Base-by-base conservation (phyloP, 108 stramenopile genomes). In the Schizochytrium sp. region DNA sequence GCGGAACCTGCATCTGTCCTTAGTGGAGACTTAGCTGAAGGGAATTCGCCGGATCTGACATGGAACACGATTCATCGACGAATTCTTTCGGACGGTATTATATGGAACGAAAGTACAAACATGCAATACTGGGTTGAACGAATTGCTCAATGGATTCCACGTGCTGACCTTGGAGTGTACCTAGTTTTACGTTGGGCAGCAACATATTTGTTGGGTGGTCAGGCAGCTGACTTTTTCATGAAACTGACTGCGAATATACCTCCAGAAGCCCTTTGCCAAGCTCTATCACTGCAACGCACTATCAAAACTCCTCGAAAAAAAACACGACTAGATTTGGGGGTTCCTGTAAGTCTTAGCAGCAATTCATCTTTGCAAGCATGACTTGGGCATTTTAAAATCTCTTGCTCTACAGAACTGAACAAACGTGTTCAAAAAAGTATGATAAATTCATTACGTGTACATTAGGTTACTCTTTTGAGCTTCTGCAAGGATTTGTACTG, bases 151-250 rank as follows among this genome's bases (percentile, higher is more conserved):
- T 69, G 64, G 64, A 69, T 38, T 2, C 42, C 7, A 38, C 40
- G 44, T 38, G 42, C 64, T 7, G 64, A 69, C 8, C 12, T 69
- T 15, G 64, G 64, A 8, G 42, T 69, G 19, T 69, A 69, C 28
- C 64, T 69, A 10, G 64, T 69, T 38, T 44, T 69, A 7, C 64
- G 64, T 0, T 69, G 64, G 64, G 64, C 64, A 38, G 64, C 64
- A 8, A 69, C 40, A 7, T 44, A 69, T 3, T 8, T 69, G 0
- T 44, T 69, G 8, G 64, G 64, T 13, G 64, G 64, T 3, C 64
- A 69, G 15, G 7, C 64, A 7, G 64, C 64, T 13, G 64, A 69
- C 64, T 69, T 69, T 7, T 69, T 69, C 64, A 69, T 69, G 64
- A 69, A 7, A 8, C 64, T 69, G 28, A 69, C 64, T 7, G 64